phyloP scores from a whole-genome alignment of 352 stramenopile species.

The Globisporangium yorkense region DNA sequence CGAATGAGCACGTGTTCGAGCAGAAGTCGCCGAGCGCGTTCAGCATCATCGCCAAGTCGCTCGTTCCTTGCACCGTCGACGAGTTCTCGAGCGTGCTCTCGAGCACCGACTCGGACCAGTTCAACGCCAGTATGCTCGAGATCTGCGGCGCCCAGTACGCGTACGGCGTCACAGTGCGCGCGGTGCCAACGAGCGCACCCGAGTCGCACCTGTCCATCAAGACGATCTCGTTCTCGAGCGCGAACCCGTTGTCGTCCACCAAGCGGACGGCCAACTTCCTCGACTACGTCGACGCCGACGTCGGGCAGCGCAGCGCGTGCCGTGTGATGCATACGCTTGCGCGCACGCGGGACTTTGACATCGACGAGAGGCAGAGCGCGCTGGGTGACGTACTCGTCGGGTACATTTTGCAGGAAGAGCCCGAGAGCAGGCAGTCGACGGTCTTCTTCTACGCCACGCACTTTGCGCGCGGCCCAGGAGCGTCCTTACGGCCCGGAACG shows the following conservation, averaged over 20 bases:
- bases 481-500: constrained; percentile 3
- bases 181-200: constrained; percentile 2
- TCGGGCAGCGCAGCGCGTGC: constrained; percentile 1
- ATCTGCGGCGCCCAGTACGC: constrained; percentile 14
- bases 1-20: constrained; percentile 10
- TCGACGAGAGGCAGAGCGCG: constrained; percentile 3
- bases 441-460: constrained; percentile 19
- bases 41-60: constrained; percentile 14
- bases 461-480: background rate
- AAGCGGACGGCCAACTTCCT: constrained; percentile 15
- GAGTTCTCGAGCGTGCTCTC: constrained; percentile 18
- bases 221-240: constrained; percentile 14
- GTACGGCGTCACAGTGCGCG: constrained; percentile 20
- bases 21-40: constrained; percentile 9
- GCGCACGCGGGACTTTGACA: constrained; percentile 3
- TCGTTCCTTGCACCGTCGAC: constrained; percentile 17
- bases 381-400: constrained; percentile 11
- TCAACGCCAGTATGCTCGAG: constrained; percentile 26
- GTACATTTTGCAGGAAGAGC: constrained; percentile 19
- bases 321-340: constrained; percentile 19
- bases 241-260: constrained; percentile 11
- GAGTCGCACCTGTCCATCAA: constrained; percentile 18
- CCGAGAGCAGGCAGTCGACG: constrained; percentile 9
- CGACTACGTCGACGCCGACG: constrained; percentile 17
- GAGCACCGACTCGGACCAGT: constrained; percentile 17